Conservation (phyloP, 257 asterid species). For the Pogostemon cablin region DNA sequence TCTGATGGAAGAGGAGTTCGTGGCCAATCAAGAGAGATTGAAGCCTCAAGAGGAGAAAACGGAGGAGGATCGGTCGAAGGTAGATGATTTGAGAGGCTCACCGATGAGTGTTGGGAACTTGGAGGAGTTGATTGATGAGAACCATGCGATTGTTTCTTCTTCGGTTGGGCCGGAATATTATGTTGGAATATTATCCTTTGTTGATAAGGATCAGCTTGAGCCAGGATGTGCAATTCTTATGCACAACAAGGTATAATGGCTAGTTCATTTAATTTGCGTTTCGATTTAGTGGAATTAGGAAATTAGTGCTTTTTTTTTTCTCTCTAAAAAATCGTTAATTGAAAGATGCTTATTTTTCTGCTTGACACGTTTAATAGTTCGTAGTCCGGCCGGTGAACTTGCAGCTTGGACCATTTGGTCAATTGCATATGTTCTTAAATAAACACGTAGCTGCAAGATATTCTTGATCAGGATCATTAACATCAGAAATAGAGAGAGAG, state of each 20-base stretch:
- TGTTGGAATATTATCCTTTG: constrained; percentile 85
- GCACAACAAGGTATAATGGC: constrained; percentile 76
- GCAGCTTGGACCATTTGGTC: constrained; percentile 88
- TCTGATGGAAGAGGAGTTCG: constrained; percentile 90
- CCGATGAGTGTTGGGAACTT: constrained; percentile 93
- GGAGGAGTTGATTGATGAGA: constrained; percentile 94
- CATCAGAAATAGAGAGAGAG: not conserved
- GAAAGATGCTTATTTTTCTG: constrained; percentile 38
- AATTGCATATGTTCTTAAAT: constrained; percentile 33
- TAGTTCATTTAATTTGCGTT: constrained; percentile 6
- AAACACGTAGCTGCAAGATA: constrained; percentile 80
- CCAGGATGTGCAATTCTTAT: constrained; percentile 92
- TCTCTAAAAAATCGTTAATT: not conserved
- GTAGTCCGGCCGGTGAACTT: constrained; percentile 95
- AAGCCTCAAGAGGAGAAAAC: constrained; percentile 98
- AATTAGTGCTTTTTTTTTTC: constrained; percentile 24
- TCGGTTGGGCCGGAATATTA: constrained; percentile 94
- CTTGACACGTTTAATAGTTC: constrained; percentile 92
- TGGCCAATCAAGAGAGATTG: constrained; percentile 83
- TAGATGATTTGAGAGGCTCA: constrained; percentile 80
- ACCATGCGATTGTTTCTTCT: constrained; percentile 80
- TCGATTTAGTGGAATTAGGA: constrained; percentile 15
- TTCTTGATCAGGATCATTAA: constrained; percentile 29
- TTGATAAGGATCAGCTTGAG: constrained; percentile 91
- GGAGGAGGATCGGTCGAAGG: constrained; percentile 89